Evolutionary conservation across 148 eudicot genomes (phyloP).

Genomic region (Cornus kousa): DNA sequence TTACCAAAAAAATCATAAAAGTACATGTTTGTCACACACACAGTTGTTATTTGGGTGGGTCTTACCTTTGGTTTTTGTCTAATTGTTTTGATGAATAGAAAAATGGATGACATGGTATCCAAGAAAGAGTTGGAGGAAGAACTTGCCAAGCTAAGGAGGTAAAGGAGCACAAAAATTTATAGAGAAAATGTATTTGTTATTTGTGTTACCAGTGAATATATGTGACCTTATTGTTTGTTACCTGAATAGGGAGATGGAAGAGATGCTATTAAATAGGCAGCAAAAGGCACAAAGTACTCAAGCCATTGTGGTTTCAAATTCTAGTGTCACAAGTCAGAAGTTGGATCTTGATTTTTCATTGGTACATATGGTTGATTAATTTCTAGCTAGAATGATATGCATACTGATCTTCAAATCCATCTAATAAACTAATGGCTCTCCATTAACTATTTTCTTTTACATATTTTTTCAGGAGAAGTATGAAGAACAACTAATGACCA

Average conservation of each 20-base stretch:
- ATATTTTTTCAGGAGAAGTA: constrained; percentile 26
- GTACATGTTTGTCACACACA: not conserved
- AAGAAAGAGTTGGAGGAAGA: constrained; percentile 30
- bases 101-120: constrained; percentile 25
- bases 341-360: constrained; percentile 16
- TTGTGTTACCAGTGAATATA: not conserved
- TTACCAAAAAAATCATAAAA: no score
- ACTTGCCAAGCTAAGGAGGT: constrained; percentile 39
- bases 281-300: constrained; percentile 20
- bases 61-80: not conserved
- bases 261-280: constrained; percentile 24
- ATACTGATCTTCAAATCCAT: not conserved
- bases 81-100: constrained; percentile 19
- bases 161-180: constrained; percentile 3
- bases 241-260: constrained; percentile 41
- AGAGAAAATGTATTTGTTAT: not conserved
- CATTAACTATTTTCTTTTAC: not conserved
- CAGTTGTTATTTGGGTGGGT: not conserved
- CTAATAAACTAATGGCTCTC: not conserved
- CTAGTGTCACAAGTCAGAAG: constrained; percentile 10
- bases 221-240: constrained; percentile 8
- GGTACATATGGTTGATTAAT: constrained; percentile 11
- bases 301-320: constrained; percentile 21
- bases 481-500: constrained; percentile 32
- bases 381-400: not conserved